Evolutionary conservation across 2,329 filamentous ascomycete genomes (phyloP), one percentile per base, ranked within the genome.

Genomic region (Fusarium piperis): DNA sequence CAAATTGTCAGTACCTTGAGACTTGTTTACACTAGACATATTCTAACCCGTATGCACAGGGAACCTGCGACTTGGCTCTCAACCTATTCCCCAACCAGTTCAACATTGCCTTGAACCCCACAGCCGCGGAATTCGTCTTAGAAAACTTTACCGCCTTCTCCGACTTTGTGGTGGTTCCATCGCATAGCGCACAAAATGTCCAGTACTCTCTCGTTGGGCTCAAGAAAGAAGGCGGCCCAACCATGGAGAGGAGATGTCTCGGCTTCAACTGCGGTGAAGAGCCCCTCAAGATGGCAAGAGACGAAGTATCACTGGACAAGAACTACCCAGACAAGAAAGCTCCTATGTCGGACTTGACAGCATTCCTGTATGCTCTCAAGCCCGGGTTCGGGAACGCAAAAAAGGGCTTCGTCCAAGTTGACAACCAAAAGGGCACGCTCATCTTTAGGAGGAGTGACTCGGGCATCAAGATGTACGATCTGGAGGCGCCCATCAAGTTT

Each of bases 221-320:
- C 16, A 59, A 63, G 20, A 30, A 63, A 6, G 20, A 64, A 6
- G 72, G 74, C 38, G 70, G 71, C 0, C 41, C 62, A 15, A 65
- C 59, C 8, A 33, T 76, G 28, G 74, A 70, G 46, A 74, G 64
- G 15, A 55, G 73, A 26, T 64, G 75, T 13, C 52, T 76, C 1
- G 74, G 74, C 16, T 76, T 76, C 56, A 76, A 76, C 71, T 75
- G 72, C 28, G 70, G 64, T 13, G 72, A 68, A 32, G 68, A 75
- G 1, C 72, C 74, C 7, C 32, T 64, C 6, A 68, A 62, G 16
- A 74, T 75, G 20, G 75, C 71, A 36, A 68, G 63, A 38, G 38
- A 48, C 15, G 30, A 71, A 16, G 66, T 69, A 10, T 73, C 75
- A 8, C 26, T 75, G 1, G 62, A 71, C 6, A 44, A 58, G 5